Base-by-base conservation (phyloP, 805 yeast species). In the Sungouiella blattae region DNA sequence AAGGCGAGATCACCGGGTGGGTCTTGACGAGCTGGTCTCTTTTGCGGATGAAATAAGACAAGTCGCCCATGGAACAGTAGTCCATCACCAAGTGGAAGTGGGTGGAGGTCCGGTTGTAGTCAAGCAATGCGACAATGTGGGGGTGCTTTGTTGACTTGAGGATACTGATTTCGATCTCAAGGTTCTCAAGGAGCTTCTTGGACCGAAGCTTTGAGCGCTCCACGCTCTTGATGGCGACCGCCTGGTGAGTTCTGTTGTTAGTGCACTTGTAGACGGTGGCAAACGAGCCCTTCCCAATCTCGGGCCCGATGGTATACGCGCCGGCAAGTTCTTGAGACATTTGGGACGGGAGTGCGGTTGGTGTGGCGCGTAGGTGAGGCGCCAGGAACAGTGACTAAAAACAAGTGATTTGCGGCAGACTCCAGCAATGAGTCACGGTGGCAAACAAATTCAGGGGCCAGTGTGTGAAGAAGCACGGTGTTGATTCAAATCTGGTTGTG, bases 31-130 rank as follows among this genome's bases (percentile, higher is more conserved):
- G 67, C 55, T 83, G 87, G 47, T 76, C 75, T 52, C 89, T 73
- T 54, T 78, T 80, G 52, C 85, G 77, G 37, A 93, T 89, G 49
- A 93, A 83, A 52, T 80, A 86, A 0, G 95, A 85, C 43, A 93
- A 71, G 62, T 93, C 98, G 11, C 98, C 98, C 55, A 93, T 67
- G 1, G 97, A 80, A 58, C 98, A 93, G 64, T 87, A 93, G 59
- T 93, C 98, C 97, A 93, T 93, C 12, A 91, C 80, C 43, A 93
- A 67, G 56, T 87, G 91, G 65, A 88, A 87, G 58, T 89, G 87
- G 8, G 78, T 58, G 7, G 78, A 61, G 1, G 96, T 83, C 53
- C 87, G 83, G 40, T 79, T 78, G 54, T 87, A 88, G 53, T 91
- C 98, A 40, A 86, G 62, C 31, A 93, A 67, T 12, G 82, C 82